These are phyloP conservation scores for Aspergillus luchuensis DNA, from an alignment of 2,329 filamentous ascomycete species.

Conservation along the genomic window DNA sequence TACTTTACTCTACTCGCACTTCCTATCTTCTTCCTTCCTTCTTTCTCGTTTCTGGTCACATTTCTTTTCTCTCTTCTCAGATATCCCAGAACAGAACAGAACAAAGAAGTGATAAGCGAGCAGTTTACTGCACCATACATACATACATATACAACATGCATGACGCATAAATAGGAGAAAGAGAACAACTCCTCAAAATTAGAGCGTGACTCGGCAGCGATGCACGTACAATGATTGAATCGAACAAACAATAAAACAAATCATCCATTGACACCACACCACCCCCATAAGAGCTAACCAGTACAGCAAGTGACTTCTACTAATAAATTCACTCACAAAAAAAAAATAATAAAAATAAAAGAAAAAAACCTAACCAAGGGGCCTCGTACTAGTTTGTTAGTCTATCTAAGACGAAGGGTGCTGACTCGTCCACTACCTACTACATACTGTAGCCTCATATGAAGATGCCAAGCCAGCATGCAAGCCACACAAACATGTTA, in stretches of 20 bases:
- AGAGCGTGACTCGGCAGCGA: neutral
- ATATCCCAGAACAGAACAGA: neutral
- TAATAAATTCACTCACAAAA: too few relatives aligned
- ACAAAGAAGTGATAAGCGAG: conserved; percentile 2
- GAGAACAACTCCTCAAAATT: neutral
- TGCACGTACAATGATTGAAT: neutral
- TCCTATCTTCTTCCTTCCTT: neutral
- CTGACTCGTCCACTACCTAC: too few relatives aligned
- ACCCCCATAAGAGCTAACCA: too few relatives aligned
- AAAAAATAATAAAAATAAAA: too few relatives aligned
- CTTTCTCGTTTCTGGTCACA: neutral
- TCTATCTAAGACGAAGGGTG: too few relatives aligned
- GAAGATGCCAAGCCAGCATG: neutral
- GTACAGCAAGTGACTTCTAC: too few relatives aligned
- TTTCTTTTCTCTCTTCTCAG: neutral
- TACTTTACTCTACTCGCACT: neutral
- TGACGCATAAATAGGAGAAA: neutral
- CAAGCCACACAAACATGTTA: neutral
- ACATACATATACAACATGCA: neutral
- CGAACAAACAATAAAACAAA: too few relatives aligned
- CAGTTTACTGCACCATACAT: neutral
- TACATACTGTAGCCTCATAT: too few relatives aligned
- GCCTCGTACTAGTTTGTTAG: too few relatives aligned
- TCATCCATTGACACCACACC: too few relatives aligned
- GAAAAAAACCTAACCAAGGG: too few relatives aligned